Evolutionary conservation across 2,329 filamentous ascomycete species (phyloP), one percentile per base, ranked within the genome.

Genomic region (Escovopsis sp.): DNA sequence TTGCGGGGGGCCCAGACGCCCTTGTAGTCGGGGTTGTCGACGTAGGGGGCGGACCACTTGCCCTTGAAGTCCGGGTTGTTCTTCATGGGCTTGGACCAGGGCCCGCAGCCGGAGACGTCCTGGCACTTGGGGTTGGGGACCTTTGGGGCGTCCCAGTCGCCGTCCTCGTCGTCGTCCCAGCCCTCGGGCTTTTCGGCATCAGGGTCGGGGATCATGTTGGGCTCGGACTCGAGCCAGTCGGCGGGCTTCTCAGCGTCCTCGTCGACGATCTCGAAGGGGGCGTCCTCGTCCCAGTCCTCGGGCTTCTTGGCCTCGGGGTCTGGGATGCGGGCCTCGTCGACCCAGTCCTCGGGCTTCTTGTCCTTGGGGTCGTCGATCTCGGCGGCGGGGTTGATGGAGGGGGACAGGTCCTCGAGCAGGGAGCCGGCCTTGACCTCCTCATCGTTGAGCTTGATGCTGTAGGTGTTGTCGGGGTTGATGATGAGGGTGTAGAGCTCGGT

Each of bases 111-210:
- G 69, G 89, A 88, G 52, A 72, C 85, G 45, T 96, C 89, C 51
- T 80, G 77, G 61, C 91, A 96, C 78, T 94, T 94, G 65, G 89
- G 85, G 79, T 98, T 96, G 62, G 86, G 76, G 43, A 98, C 78
- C 43, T 80, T 87, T 45, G 89, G 91, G 41, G 88, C 69, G 53
- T 94, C 65, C 87, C 88, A 98, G 72, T 98, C 91, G 64, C 91
- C 91, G 64, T 98, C 91, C 71, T 98, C 91, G 72, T 98, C 91
- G 46, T 98, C 89, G 68, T 95, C 89, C 91, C 91, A 98, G 63
- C 96, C 91, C 69, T 94, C 88, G 49, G 91, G 91, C 82, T 96
- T 98, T 71, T 85, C 73, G 41, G 89, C 87, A 70, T 94, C 87
- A 43, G 91, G 91, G 69, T 98, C 91, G 45, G 88, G 76, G 47